Percentiles rank a stretch among this genome's conserved stretches.
phyloP scores from a whole-genome alignment of 371 early-diverging fungal species.

The Dichotomocladium elegans region DNA sequence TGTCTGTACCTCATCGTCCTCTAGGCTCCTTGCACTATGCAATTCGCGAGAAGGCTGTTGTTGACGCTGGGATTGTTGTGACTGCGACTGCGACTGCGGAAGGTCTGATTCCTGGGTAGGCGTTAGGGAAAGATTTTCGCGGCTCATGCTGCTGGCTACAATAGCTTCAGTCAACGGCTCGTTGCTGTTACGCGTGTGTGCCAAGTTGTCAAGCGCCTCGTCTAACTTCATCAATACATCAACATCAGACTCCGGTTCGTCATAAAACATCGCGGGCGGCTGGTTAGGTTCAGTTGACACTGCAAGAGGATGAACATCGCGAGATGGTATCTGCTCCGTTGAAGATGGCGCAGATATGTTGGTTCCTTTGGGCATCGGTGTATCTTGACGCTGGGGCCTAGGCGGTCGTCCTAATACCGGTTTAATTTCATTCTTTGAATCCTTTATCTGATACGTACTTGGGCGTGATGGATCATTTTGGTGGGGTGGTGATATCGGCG shows the following conservation, averaged over 20 bases:
- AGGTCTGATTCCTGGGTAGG: neutral
- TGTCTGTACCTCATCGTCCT: neutral
- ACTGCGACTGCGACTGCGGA: neutral
- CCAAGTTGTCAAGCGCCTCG: conserved; percentile 17
- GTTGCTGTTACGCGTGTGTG: conserved; percentile 21
- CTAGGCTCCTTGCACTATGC: neutral
- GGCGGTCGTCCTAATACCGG: conserved; percentile 35
- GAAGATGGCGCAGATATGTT: neutral
- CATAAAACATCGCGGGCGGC: neutral
- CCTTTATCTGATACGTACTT: no score
- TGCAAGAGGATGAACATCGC: neutral
- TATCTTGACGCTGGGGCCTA: conserved; percentile 38
- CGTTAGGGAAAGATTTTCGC: neutral
- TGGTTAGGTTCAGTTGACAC: neutral
- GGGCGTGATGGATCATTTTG: conserved; percentile 9
- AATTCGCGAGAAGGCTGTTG: neutral
- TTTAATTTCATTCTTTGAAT: conserved; percentile 1
- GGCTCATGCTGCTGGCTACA: conserved; percentile 5
- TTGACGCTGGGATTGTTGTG: neutral
- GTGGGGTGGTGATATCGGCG: neutral
- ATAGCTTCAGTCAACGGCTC: conserved; percentile 22
- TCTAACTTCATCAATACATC: conserved; percentile 22
- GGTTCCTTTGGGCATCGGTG: conserved; percentile 27
- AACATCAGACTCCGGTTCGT: conserved; percentile 17
- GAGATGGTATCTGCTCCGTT: neutral